Conservation (phyloP, 768 basidiomycete species). For the Sporobolomyces pararoseus region DNA sequence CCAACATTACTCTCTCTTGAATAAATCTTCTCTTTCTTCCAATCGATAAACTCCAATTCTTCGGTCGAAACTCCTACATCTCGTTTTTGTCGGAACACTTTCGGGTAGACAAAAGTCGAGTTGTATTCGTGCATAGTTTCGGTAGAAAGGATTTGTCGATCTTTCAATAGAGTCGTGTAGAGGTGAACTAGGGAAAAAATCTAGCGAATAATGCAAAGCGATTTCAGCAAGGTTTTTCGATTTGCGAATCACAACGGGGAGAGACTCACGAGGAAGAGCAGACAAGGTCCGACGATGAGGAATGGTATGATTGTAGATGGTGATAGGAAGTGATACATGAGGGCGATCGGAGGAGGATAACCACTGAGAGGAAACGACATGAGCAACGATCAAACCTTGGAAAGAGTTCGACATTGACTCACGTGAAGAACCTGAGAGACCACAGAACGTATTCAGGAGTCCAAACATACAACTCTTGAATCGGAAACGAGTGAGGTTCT, state of each 20-base stretch:
- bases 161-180: constrained; percentile 32
- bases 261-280: constrained; percentile 26
- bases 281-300: constrained; percentile 9
- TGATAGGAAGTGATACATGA: constrained; percentile 40
- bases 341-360: constrained; percentile 42
- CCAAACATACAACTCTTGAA: constrained; percentile 42
- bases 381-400: not conserved
- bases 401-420: not conserved
- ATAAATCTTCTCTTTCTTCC: constrained; percentile 2
- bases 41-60: constrained; percentile 24
- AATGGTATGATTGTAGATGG: constrained; percentile 35
- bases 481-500: constrained; percentile 22
- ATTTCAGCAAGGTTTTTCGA: no score
- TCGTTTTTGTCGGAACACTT: constrained; percentile 31
- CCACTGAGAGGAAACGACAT: constrained; percentile 12
- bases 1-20: not conserved
- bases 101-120: constrained; percentile 37
- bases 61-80: constrained; percentile 25
- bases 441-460: constrained; percentile 39
- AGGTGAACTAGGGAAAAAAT: constrained; percentile 37
- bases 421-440: constrained; percentile 40
- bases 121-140: constrained; percentile 45
- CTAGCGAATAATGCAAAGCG: not conserved
- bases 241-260: not conserved
- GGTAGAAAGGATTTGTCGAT: constrained; percentile 32